A percentile compares a stretch with the other conserved stretches of the same genome.
These are phyloP conservation scores for Purpureocillium takamizusanense DNA, from an alignment of 2,329 filamentous ascomycete genomes.

Conservation along the genomic window DNA sequence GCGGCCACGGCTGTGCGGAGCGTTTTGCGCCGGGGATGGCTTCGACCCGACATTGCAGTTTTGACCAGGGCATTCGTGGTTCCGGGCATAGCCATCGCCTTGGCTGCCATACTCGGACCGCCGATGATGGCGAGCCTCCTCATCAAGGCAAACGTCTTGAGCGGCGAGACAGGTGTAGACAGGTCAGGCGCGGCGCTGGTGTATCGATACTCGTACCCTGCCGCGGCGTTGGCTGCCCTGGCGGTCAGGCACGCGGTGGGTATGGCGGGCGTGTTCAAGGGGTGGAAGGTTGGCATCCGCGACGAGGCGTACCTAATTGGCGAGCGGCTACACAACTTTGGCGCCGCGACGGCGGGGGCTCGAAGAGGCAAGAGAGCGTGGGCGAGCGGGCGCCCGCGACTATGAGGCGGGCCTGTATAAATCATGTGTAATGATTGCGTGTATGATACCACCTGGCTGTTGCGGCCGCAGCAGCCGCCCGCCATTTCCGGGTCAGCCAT, in stretches of 20 bases:
- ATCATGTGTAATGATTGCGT: background rate
- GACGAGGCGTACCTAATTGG: conserved; percentile 97
- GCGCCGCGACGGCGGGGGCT: conserved; percentile 33
- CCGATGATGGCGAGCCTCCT: conserved; percentile 40
- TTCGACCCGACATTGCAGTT: conserved; percentile 68
- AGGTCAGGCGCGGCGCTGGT: conserved; percentile 28
- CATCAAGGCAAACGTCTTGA: conserved; percentile 13
- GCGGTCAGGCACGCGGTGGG: conserved; percentile 33
- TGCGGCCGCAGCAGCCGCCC: background rate
- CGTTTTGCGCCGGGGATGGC: conserved; percentile 65
- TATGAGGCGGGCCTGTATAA: background rate
- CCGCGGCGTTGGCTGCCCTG: conserved; percentile 41
- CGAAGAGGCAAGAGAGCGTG: conserved; percentile 25
- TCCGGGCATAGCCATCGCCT: conserved; percentile 56
- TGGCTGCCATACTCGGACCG: conserved; percentile 55
- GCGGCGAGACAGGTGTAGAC: conserved; percentile 13
- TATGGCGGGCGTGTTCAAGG: conserved; percentile 52
- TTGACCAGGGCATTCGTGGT: conserved; percentile 83
- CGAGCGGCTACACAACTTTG: conserved; percentile 90
- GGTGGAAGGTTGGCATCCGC: conserved; percentile 73
- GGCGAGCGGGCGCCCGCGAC: conserved; percentile 18
- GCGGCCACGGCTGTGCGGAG: conserved; percentile 66
- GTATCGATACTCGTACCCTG: conserved; percentile 62
- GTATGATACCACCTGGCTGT: conserved; percentile 1
- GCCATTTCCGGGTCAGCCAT: too few relatives aligned